Evolutionary conservation across 495 filamentous ascomycete genomes (phyloP).

Genomic region (Penicillium maclennaniae): DNA sequence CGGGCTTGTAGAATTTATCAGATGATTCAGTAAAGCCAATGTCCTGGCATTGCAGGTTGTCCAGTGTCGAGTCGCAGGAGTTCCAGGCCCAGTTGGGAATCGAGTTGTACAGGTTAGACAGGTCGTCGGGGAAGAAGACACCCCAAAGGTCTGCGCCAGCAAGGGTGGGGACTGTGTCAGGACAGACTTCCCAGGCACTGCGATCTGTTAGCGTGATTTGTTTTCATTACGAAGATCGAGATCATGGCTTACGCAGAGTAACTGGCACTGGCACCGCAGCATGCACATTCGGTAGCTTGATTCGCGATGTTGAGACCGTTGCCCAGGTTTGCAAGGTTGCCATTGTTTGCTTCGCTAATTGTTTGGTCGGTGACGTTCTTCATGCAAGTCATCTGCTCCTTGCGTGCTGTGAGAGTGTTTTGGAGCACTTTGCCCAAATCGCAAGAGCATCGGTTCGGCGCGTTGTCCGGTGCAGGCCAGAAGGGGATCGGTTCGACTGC

Average conservation of each 20-base stretch:
- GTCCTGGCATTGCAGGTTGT: constrained; percentile 8
- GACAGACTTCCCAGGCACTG: constrained; percentile 28
- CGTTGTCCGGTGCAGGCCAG: constrained; percentile 31
- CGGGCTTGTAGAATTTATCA: constrained; percentile 27
- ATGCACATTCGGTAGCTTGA: constrained; percentile 22
- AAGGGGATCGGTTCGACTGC: constrained; percentile 29
- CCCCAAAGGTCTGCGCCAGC: constrained; percentile 29
- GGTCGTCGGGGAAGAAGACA: constrained; percentile 23
- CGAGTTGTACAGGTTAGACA: constrained; percentile 23
- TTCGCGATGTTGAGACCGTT: constrained; percentile 17
- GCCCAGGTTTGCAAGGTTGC: constrained; percentile 13
- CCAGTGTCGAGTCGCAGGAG: constrained; percentile 21
- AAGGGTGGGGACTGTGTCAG: constrained; percentile 20
- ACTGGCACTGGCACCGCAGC: constrained; percentile 29
- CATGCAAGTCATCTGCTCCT: constrained; percentile 21
- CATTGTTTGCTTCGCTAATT: constrained; percentile 7
- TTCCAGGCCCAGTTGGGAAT: constrained; percentile 22
- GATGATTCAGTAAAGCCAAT: constrained; percentile 16
- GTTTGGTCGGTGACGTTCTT: constrained; percentile 18
- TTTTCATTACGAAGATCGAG: not conserved
- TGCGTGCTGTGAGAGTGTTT: constrained; percentile 20
- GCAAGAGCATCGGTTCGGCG: constrained; percentile 32
- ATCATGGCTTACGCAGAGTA: constrained; percentile 21
- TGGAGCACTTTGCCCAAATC: constrained; percentile 26
- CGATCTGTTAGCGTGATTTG: not conserved